phyloP scores from a whole-genome alignment of 2,329 filamentous ascomycete species.

The Neoscytalidium dimidiatum region DNA sequence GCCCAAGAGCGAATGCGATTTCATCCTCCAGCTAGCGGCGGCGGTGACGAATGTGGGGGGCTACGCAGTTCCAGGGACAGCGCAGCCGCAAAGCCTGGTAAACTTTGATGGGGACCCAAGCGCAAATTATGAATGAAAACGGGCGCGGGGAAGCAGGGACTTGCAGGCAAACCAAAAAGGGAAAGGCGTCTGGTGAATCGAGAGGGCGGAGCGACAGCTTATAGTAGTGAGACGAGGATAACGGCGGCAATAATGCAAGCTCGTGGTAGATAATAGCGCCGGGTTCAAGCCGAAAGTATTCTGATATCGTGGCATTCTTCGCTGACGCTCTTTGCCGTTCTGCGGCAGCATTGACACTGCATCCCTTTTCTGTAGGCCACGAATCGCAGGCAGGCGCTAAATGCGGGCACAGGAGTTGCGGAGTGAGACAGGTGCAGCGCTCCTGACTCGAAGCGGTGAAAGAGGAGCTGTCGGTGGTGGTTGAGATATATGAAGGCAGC shows the following conservation, averaged over 20 bases:
- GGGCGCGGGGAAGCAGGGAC: not conserved
- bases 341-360: not conserved
- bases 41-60: constrained; percentile 18
- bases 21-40: constrained; percentile 10
- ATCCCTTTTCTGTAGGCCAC: not conserved
- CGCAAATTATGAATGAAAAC: constrained; percentile 5
- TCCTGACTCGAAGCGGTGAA: not conserved
- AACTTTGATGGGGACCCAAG: constrained; percentile 6
- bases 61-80: constrained; percentile 11
- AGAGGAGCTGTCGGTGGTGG: not conserved
- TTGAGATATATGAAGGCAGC: not conserved
- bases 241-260: not conserved
- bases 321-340: not conserved
- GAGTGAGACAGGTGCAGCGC: not conserved
- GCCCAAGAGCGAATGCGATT: constrained; percentile 18
- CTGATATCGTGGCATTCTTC: not conserved
- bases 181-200: not conserved
- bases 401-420: not conserved
- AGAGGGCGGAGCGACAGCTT: not conserved
- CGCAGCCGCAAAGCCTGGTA: constrained; percentile 14
- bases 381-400: not conserved
- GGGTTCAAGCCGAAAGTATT: no score
- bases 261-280: no score
- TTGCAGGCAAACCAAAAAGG: not conserved
- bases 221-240: not conserved